phyloP scores from a whole-genome alignment of 106 monocot genomes.

The Dendrobium officinale region DNA sequence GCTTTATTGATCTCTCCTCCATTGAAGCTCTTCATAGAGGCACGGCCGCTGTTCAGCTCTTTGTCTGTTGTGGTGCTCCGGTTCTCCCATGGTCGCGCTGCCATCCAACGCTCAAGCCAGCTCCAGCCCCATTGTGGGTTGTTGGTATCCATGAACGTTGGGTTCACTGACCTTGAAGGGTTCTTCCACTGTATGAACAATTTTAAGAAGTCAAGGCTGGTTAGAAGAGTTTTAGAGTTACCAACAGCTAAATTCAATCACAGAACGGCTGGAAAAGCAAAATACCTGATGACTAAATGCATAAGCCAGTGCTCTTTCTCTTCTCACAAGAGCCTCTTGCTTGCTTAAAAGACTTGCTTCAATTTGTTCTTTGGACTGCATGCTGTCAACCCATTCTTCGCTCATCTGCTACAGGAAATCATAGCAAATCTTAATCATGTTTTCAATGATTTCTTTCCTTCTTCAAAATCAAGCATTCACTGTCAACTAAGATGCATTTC shows the following conservation, averaged over 20 bases:
- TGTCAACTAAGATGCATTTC: not conserved
- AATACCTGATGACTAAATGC: slow-evolving; percentile 94
- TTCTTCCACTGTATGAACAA: slow-evolving; percentile 59
- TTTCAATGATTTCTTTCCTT: not conserved
- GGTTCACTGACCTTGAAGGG: slow-evolving; percentile 61
- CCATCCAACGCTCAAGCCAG: slow-evolving; percentile 99
- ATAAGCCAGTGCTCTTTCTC: slow-evolving; percentile 93
- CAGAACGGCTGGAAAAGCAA: not conserved
- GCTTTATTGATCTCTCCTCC: slow-evolving; percentile 47
- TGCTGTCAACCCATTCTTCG: slow-evolving; percentile 89
- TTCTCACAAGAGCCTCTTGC: slow-evolving; percentile 83
- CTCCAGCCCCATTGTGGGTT: slow-evolving; percentile 99
- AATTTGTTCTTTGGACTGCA: slow-evolving; percentile 86
- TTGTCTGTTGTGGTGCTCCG: slow-evolving; percentile 41
- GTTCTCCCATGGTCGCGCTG: slow-evolving; percentile 81
- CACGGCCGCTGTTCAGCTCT: slow-evolving; percentile 30
- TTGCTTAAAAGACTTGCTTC: slow-evolving; percentile 70
- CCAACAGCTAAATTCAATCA: too few relatives aligned
- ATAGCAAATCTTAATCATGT: too few relatives aligned
- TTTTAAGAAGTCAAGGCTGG: not conserved
- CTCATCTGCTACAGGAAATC: slow-evolving; percentile 45
- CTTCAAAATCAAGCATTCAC: not conserved
- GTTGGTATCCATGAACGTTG: slow-evolving; percentile 71
- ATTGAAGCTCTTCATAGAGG: slow-evolving; percentile 31
- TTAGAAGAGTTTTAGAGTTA: not conserved